phyloP scores from a whole-genome alignment of 495 filamentous ascomycete species.

The Neurospora sp. region DNA sequence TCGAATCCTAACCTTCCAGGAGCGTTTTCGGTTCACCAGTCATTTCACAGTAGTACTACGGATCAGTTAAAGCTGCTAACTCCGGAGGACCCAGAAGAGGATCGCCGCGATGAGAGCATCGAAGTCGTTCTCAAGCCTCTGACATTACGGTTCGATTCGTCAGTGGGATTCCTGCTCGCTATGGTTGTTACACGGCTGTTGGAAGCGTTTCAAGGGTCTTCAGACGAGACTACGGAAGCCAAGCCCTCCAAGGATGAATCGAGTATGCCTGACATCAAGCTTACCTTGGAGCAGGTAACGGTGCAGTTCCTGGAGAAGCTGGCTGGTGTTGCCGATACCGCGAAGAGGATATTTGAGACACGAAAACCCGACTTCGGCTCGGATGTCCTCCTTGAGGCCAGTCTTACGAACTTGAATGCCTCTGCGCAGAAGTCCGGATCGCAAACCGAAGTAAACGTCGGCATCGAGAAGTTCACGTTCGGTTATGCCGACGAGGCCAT shows the following conservation, averaged over 20 bases:
- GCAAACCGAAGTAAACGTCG: conserved; percentile 32
- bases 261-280: conserved; percentile 32
- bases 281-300: conserved; percentile 45
- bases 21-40: conserved; percentile 43
- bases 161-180: conserved; percentile 54
- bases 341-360: conserved; percentile 25
- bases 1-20: conserved; percentile 44
- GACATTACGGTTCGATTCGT: conserved; percentile 54
- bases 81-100: neutral
- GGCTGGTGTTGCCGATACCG: conserved; percentile 33
- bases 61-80: neutral
- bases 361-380: conserved; percentile 21
- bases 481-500: conserved; percentile 66
- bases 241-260: conserved; percentile 12
- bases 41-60: neutral
- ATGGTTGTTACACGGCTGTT: conserved; percentile 49
- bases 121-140: conserved; percentile 49
- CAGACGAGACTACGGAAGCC: conserved; percentile 16
- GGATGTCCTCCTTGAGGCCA: conserved; percentile 41
- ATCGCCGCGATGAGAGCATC: conserved; percentile 26
- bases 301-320: conserved; percentile 58
- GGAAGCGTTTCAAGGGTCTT: conserved; percentile 27
- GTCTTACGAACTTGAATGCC: conserved; percentile 35
- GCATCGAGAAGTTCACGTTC: conserved; percentile 58
- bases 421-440: conserved; percentile 21